phyloP scores from a whole-genome alignment of 1,284 basidiomycete genomes.

The Cryptococcus wingfieldii region DNA sequence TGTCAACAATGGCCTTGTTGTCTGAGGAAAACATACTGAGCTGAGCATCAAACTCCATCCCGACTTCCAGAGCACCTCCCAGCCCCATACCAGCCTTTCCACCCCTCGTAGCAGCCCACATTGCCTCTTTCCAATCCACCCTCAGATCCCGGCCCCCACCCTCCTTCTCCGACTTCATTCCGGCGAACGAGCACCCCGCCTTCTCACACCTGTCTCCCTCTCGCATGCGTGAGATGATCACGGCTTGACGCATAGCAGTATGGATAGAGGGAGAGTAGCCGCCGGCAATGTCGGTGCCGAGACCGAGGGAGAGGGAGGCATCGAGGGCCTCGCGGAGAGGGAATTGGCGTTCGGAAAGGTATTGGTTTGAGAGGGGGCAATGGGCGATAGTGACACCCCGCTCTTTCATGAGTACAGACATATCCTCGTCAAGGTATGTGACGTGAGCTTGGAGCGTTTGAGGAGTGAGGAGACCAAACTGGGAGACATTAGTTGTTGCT shows the following conservation, averaged over 20 bases:
- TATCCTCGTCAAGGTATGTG: slow-evolving; percentile 60
- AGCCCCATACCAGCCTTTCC: slow-evolving; percentile 64
- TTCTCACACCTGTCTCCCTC: slow-evolving; percentile 55
- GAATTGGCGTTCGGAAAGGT: slow-evolving; percentile 72
- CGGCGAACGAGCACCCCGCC: slow-evolving; percentile 10
- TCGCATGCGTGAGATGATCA: slow-evolving; percentile 65
- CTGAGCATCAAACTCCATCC: slow-evolving; percentile 76
- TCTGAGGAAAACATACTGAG: slow-evolving; percentile 55
- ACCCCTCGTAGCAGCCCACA: slow-evolving; percentile 73
- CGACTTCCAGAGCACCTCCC: slow-evolving; percentile 60
- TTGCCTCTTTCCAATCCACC: slow-evolving; percentile 71
- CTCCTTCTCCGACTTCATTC: slow-evolving; percentile 7
- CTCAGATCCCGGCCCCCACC: slow-evolving; percentile 38
- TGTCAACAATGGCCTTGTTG: background rate
- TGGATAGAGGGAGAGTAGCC: slow-evolving; percentile 75
- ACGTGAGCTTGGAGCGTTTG: slow-evolving; percentile 77
- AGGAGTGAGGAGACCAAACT: slow-evolving; percentile 56
- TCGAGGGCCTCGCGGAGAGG: slow-evolving; percentile 67
- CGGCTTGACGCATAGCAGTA: slow-evolving; percentile 70
- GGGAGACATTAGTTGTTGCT: slow-evolving; percentile 46
- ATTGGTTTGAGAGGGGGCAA: slow-evolving; percentile 78
- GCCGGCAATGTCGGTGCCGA: slow-evolving; percentile 79
- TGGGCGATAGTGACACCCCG: slow-evolving; percentile 66
- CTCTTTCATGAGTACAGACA: slow-evolving; percentile 55
- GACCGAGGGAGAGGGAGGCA: slow-evolving; percentile 61